phyloP scores from a whole-genome alignment of 1,284 basidiomycete species.

The Cryptococcus sp. region DNA sequence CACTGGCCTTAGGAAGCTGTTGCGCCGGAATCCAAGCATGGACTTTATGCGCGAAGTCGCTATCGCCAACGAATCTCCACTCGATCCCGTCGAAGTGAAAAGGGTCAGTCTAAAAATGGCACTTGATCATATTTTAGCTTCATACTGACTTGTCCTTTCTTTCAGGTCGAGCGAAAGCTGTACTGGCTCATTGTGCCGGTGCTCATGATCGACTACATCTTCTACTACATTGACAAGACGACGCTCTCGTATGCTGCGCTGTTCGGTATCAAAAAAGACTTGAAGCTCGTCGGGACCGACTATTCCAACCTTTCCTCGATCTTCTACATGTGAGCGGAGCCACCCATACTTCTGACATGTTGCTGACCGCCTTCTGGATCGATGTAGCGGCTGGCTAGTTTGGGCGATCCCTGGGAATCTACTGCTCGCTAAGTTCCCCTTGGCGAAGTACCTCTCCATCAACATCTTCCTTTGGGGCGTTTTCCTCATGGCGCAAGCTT shows the following conservation, averaged over 20 bases:
- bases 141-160: constrained; percentile 5
- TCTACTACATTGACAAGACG: constrained; percentile 53
- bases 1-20: constrained; percentile 37
- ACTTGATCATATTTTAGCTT: background rate
- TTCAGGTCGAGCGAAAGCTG: constrained; percentile 52
- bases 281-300: constrained; percentile 33
- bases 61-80: constrained; percentile 39
- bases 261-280: constrained; percentile 48
- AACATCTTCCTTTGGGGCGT: constrained; percentile 57
- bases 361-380: constrained; percentile 47
- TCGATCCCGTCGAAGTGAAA: constrained; percentile 49
- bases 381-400: constrained; percentile 54
- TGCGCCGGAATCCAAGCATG: constrained; percentile 48
- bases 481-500: constrained; percentile 56
- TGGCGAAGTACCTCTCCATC: constrained; percentile 54
- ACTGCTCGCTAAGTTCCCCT: constrained; percentile 54
- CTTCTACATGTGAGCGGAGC: constrained; percentile 19
- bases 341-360: constrained; percentile 10
- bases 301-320: constrained; percentile 39
- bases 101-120: no score
- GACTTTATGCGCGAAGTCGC: constrained; percentile 52
- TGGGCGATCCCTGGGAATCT: constrained; percentile 56
- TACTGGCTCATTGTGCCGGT: constrained; percentile 52
- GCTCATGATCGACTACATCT: constrained; percentile 55
- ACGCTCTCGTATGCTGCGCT: constrained; percentile 47